Evolutionary conservation across 495 filamentous ascomycete species (phyloP).

Genomic region (Cairneyella variabilis): DNA sequence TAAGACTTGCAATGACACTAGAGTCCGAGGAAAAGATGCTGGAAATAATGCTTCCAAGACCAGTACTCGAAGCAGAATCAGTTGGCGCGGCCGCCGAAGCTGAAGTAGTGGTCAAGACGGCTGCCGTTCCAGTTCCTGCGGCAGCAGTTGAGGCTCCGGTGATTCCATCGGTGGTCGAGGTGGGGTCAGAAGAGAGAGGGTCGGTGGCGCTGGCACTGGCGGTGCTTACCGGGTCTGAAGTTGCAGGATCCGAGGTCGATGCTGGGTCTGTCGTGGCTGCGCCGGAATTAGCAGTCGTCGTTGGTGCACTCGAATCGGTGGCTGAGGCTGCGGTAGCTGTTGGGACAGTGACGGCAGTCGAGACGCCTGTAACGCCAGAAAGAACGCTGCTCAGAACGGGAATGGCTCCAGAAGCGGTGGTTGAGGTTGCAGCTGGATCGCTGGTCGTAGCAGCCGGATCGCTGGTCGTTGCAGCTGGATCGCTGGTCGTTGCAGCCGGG

Average conservation of each 20-base stretch:
- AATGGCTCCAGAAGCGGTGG: neutral
- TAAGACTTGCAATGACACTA: neutral
- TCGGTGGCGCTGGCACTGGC: too few species aligned
- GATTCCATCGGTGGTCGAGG: neutral
- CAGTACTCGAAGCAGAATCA: slow-evolving; percentile 9
- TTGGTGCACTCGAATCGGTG: slow-evolving; percentile 15
- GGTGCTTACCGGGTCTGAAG: slow-evolving; percentile 9
- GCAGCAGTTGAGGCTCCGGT: neutral
- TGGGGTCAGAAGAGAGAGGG: neutral
- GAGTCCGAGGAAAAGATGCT: slow-evolving; percentile 9
- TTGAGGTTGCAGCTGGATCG: slow-evolving; percentile 3
- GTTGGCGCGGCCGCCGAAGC: slow-evolving; percentile 17
- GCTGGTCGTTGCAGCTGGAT: slow-evolving; percentile 5
- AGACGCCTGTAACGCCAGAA: neutral
- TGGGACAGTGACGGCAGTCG: neutral
- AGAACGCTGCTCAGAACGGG: neutral
- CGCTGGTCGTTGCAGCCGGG: too few species aligned
- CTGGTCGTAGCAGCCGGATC: too few species aligned
- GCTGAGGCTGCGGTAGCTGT: slow-evolving; percentile 8
- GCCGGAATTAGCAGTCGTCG: neutral
- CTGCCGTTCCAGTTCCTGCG: neutral
- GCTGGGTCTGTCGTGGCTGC: neutral
- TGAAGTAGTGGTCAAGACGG: neutral
- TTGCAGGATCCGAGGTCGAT: too few species aligned
- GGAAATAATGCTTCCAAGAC: slow-evolving; percentile 20